These are phyloP conservation scores for Phanerochaete carnosa DNA, from an alignment of 768 basidiomycete species.

Conservation along the genomic window DNA sequence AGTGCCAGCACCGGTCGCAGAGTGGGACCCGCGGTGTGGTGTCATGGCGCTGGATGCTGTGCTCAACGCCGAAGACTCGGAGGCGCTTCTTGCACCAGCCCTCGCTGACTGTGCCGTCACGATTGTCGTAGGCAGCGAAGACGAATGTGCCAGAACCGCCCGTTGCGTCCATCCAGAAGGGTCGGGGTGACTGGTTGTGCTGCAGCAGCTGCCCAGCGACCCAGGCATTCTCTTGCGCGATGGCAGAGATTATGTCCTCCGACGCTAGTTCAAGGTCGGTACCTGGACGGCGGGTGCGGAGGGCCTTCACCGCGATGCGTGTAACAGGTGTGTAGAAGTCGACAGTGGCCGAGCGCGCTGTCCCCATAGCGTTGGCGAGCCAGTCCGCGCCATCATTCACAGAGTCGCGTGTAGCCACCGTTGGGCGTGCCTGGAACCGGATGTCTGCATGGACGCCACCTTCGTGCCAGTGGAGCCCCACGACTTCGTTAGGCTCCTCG, in stretches of 20 bases:
- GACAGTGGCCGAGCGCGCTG: neutral
- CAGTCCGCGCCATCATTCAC: neutral
- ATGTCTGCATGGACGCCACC: constrained; percentile 3
- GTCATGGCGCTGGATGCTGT: neutral
- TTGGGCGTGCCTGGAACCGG: neutral
- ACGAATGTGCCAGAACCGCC: constrained; percentile 6
- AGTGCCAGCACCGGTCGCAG: constrained; percentile 7
- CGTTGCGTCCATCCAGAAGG: constrained; percentile 2
- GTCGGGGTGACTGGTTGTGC: neutral
- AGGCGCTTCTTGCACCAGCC: constrained; percentile 6
- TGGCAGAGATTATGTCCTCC: neutral
- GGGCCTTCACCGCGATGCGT: constrained; percentile 1
- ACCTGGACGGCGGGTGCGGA: neutral
- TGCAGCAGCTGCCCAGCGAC: neutral
- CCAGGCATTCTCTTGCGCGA: constrained; percentile 1
- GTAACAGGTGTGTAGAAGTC: constrained; percentile 1
- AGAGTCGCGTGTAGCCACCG: neutral
- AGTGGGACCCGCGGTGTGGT: constrained; percentile 1
- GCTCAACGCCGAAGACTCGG: neutral
- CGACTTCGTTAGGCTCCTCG: constrained; percentile 1
- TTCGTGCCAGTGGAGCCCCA: neutral
- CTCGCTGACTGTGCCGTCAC: neutral
- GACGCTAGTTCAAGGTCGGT: neutral
- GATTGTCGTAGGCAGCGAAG: constrained; percentile 2
- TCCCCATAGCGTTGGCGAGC: neutral